Base-by-base conservation (phyloP, 371 early-diverging fungal genomes). In the Mucor velutinosus region DNA sequence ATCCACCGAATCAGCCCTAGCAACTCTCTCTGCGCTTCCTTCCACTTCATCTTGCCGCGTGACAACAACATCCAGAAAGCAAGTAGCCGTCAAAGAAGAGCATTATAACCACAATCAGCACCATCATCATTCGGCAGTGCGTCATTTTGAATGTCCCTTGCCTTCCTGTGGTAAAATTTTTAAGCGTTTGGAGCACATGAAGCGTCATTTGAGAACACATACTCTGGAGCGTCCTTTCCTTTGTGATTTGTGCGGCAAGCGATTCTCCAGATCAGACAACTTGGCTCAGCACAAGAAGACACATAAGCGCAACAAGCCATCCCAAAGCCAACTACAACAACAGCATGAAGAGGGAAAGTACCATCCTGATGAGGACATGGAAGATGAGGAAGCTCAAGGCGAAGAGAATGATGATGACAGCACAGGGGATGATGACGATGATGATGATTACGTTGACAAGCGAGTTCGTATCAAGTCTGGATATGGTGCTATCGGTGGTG, bases 181-280 rank as follows among this genome's bases (percentile, higher is more conserved):
- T 72, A 95, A 95, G 71, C 86, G 96, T 6, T 81, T 89, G 47
- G 96, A 96, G 73, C 95, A 96, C 74, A 77, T 96, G 62, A 93
- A 93, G 67, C 85, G 97, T n/a, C 96, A 96, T 71, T 82, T 90
- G 75, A 90, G 94, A 39, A 92, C 91, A 37, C 96, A 95, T 75
- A 93, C 92, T 15, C 83, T 90, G 74, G 90, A 90, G 60, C 83
- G 89, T 7, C 93, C 92, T 59, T 93, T 90, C 66, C 76, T 86
- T 30, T 93, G 93, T 71, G 82, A 80, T 10, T 81, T 79, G 14
- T 95, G 96, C 81, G 81, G 81, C 43, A 94, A 94, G 73, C 79
- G 80, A 4, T 94, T 94, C 71, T 90, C 93, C 0, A 82, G 95
- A 45, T 90, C 89, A 60, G 95, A 95, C 66, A 90, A 90, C 56